Evolutionary conservation across 2,329 filamentous ascomycete species (phyloP).

Genomic region (Lasiodiplodia sp.): DNA sequence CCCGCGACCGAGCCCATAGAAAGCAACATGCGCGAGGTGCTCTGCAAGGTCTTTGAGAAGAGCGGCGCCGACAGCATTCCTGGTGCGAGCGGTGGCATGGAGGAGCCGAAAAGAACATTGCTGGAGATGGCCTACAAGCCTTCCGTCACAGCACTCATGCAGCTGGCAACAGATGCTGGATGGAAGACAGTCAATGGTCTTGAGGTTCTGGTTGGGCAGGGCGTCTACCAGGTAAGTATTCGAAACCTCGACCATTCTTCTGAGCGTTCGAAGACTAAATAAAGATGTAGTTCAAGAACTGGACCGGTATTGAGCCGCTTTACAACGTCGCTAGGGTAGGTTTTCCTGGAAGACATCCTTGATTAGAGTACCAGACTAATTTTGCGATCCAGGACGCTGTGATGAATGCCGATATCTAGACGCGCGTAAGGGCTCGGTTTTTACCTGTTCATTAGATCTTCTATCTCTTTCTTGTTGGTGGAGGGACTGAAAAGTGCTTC

Average conservation of each 20-base stretch:
- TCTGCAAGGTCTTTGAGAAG: conserved; percentile 62
- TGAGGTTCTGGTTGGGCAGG: conserved; percentile 89
- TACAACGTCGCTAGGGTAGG: conserved; percentile 72
- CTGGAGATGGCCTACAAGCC: conserved; percentile 98
- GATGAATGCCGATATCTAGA: conserved; percentile 24
- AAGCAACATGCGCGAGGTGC: conserved; percentile 67
- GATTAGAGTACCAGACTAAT: neutral
- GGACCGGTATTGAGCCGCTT: conserved; percentile 81
- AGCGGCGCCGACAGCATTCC: conserved; percentile 46
- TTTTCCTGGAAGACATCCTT: conserved; percentile 19
- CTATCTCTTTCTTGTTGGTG: neutral
- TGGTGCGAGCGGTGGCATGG: conserved; percentile 52
- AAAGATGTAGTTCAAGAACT: conserved; percentile 71
- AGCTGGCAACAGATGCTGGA: conserved; percentile 75
- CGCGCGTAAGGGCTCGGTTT: neutral
- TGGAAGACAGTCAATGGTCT: conserved; percentile 88
- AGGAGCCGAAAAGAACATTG: conserved; percentile 60
- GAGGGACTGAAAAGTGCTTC: neutral
- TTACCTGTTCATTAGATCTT: neutral
- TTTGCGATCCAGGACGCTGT: conserved; percentile 7
- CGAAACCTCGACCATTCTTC: conserved; percentile 48
- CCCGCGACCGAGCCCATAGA: conserved; percentile 89
- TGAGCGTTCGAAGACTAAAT: conserved; percentile 25
- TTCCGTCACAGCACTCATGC: conserved; percentile 80
- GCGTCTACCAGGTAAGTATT: conserved; percentile 63